These are phyloP conservation scores for Podospora tetraspora DNA, from an alignment of 495 filamentous ascomycete genomes.

Conservation along the genomic window DNA sequence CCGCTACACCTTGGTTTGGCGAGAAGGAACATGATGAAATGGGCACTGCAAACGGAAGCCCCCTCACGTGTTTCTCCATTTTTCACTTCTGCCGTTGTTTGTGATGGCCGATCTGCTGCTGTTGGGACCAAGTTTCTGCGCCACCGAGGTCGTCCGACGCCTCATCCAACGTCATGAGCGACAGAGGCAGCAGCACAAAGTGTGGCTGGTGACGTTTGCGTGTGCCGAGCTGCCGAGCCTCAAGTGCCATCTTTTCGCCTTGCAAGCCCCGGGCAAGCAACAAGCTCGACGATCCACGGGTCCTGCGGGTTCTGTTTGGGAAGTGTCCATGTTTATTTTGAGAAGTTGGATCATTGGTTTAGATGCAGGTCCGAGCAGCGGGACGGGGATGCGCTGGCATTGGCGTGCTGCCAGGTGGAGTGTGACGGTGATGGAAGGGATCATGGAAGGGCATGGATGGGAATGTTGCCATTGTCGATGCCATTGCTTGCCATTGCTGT, in stretches of 20 bases:
- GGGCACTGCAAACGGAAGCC: neutral
- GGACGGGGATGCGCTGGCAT: neutral
- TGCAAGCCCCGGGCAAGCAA: neutral
- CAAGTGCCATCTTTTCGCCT: neutral
- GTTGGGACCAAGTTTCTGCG: neutral
- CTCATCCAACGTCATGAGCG: neutral
- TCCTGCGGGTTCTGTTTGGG: neutral
- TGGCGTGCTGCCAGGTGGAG: neutral
- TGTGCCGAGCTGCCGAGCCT: neutral
- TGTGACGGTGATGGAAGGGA: neutral
- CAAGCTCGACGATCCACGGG: neutral
- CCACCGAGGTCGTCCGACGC: neutral
- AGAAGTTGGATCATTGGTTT: neutral
- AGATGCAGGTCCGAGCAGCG: neutral
- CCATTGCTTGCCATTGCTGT: neutral
- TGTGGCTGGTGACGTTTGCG: conserved; percentile 12
- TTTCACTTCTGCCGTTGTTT: neutral
- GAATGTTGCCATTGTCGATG: neutral
- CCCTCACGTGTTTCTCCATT: neutral
- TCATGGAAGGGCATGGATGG: neutral
- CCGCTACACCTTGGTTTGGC: neutral
- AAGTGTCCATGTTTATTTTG: neutral
- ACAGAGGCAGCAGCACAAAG: neutral
- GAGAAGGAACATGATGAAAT: neutral
- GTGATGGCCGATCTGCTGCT: neutral